These are phyloP conservation scores for Penstemon davidsonii DNA, from an alignment of 257 asterid species.

Conservation along the genomic window DNA sequence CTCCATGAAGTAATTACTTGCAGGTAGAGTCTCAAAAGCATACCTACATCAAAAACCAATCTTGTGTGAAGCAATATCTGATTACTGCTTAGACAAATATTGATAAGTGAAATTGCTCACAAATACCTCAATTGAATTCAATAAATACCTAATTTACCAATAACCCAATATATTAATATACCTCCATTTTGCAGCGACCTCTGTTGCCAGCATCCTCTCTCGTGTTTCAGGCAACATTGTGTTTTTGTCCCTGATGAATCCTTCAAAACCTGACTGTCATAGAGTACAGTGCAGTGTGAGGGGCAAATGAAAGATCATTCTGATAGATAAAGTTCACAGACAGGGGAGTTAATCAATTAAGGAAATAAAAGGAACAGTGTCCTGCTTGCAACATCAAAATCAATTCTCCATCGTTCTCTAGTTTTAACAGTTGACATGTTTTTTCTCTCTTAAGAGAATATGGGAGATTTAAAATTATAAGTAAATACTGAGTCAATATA, in stretches of 20 bases:
- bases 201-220: constrained; percentile 95
- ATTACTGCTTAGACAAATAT: constrained; percentile 4
- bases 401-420: not conserved
- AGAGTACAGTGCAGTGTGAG: constrained; percentile 27
- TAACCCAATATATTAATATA: constrained; percentile 23
- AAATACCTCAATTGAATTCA: constrained; percentile 19
- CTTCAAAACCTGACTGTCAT: constrained; percentile 95
- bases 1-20: constrained; percentile 59
- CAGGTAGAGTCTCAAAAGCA: constrained; percentile 61
- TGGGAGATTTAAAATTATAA: not conserved
- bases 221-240: constrained; percentile 91
- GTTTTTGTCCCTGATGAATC: constrained; percentile 78
- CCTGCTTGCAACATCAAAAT: not conserved
- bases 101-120: not conserved
- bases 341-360: not conserved
- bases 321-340: constrained; percentile 2
- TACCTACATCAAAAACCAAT: constrained; percentile 54
- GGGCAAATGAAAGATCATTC: constrained; percentile 16
- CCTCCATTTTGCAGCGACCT: constrained; percentile 93
- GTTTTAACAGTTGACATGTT: not conserved
- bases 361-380: not conserved
- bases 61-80: constrained; percentile 7
- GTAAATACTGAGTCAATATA: not conserved
- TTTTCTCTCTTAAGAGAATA: constrained; percentile 1
- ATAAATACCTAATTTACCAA: not conserved